Conservation (phyloP, 305 asterid species). For the Stenogyne calaminthoides region DNA sequence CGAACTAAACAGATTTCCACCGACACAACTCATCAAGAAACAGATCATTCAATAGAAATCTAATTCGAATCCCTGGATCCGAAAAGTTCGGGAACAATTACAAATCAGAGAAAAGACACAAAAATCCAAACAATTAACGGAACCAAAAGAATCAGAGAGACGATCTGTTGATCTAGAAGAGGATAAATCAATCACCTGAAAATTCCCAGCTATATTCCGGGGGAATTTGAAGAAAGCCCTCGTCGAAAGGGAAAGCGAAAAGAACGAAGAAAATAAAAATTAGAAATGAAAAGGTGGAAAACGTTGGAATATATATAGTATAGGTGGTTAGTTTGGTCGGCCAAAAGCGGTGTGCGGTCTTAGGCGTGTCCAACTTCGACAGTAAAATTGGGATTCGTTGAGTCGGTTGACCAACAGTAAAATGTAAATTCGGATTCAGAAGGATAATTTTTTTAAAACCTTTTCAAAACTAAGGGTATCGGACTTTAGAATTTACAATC, state of each 20-base stretch:
- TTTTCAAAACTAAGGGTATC: too few species aligned
- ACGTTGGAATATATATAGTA: slow-evolving; percentile 13
- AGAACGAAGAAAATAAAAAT: not conserved
- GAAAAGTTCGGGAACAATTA: slow-evolving; percentile 18
- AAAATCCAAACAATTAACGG: not conserved
- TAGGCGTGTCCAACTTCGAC: slow-evolving; percentile 22
- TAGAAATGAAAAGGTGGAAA: not conserved
- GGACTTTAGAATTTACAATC: too few species aligned
- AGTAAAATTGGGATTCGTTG: not conserved
- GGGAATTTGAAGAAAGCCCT: slow-evolving; percentile 24
- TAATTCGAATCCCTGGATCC: slow-evolving; percentile 13
- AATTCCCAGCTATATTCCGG: not conserved
- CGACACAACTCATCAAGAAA: not conserved
- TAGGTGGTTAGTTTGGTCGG: slow-evolving; percentile 37
- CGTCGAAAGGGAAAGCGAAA: not conserved
- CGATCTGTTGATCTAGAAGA: slow-evolving; percentile 15
- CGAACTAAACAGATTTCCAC: not conserved
- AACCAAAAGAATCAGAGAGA: not conserved
- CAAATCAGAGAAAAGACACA: not conserved
- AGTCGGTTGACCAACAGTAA: not conserved
- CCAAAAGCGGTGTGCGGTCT: slow-evolving; percentile 32
- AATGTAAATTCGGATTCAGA: not conserved
- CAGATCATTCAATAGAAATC: slow-evolving; percentile 1
- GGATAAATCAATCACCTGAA: slow-evolving; percentile 26
- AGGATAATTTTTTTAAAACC: too few species aligned